Evolutionary conservation across 441 rosid genomes (phyloP), one percentile per base, ranked within the genome.

Genomic region (Euphorbia schlechtendalii): DNA sequence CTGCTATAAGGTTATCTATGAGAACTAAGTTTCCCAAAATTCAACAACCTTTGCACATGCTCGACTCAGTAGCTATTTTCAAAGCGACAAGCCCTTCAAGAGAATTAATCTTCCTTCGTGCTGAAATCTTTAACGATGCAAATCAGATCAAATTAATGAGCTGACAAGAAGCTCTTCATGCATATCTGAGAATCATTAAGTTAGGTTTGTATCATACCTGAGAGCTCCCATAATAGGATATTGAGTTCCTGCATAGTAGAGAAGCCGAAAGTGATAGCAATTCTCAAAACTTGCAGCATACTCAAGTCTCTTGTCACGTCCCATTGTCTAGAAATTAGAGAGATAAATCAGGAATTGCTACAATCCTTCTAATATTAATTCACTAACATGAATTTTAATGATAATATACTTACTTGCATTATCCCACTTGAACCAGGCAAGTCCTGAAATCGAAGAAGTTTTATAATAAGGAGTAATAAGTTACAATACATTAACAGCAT

Each of bases 181-280:
- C n/a, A n/a, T n/a, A 7, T 1, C 2, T 38, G 5, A 17, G 60
- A 60, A 70, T 38, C 56, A n/a, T 57, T 17, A 20, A 14, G 49
- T 5, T 18, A 43, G 49, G 14, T 12, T 21, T 21, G 53, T 36
- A 1, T 41, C 52, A 63, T 66, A 90, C 98, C 98, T 86, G 45
- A 93, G 86, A 78, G 97, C 95, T 34, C 96, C 97, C 95, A 93
- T 90, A 43, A 93, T 93, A 17, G 97, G 99, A 83, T 90, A 93
- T 56, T 87, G 92, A 63, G 96, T 88, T 74, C 99, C 97, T 11
- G 84, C 87, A 24, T 88, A 93, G 69, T 88, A 93, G 46, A 93
- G 99, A 74, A 93, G 96, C 73, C 96, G 84, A 61, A 93, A 93
- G 79, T 74, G 72, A 64, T 90, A 90, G 81, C 96, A 88, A 68